A percentile compares a stretch with the other conserved stretches of the same genome.
phyloP scores from a whole-genome alignment of 1,139 yeast genomes.

The Hyphopichia pseudoburtonii region DNA sequence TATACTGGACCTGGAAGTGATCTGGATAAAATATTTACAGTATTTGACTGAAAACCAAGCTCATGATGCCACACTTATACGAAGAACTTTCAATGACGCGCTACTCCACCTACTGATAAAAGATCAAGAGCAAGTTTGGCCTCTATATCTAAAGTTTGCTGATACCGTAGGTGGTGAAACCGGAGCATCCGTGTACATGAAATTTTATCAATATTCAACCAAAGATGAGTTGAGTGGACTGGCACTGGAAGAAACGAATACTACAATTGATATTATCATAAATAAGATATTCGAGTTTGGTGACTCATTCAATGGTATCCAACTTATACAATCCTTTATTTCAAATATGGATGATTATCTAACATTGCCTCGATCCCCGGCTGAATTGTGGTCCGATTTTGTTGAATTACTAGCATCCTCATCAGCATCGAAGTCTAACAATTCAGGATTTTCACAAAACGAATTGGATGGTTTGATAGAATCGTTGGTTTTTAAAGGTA shows the following conservation, averaged over 20 bases:
- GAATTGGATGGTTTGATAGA: constrained; percentile 24
- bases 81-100: constrained; percentile 54
- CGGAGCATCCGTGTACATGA: constrained; percentile 39
- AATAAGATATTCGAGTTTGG: constrained; percentile 25
- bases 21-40: constrained; percentile 59
- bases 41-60: constrained; percentile 37
- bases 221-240: constrained; percentile 11
- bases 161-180: constrained; percentile 43
- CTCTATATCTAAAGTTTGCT: constrained; percentile 53
- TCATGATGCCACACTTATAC: constrained; percentile 40
- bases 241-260: constrained; percentile 6
- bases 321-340: constrained; percentile 16
- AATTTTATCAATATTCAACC: constrained; percentile 39
- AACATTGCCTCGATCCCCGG: constrained; percentile 13
- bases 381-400: constrained; percentile 45
- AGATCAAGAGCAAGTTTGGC: constrained; percentile 66
- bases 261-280: constrained; percentile 19
- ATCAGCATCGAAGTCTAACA: constrained; percentile 10
- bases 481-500: constrained; percentile 19
- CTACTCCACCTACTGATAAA: constrained; percentile 49
- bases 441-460: constrained; percentile 8
- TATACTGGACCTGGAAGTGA: constrained; percentile 43
- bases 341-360: constrained; percentile 12
- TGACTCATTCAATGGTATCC: constrained; percentile 14
- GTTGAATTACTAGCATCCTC: constrained; percentile 39